Conservation (phyloP, 352 stramenopile species). For the Globisporangium canariense region DNA sequence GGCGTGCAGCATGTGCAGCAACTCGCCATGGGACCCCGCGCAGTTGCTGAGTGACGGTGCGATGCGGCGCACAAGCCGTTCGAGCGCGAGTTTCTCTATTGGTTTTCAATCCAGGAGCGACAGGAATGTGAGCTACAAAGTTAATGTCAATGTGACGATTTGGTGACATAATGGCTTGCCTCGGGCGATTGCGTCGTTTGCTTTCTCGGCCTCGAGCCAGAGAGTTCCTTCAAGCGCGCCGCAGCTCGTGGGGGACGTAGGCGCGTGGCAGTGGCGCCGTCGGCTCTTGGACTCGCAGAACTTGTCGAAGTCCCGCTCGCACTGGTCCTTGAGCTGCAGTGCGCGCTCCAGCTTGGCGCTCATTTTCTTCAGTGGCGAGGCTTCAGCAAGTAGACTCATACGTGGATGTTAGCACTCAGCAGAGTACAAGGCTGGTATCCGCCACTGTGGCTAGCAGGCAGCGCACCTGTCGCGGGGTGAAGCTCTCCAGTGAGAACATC, state of each 20-base stretch:
- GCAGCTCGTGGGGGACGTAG: slow-evolving; percentile 3
- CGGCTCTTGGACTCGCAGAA: slow-evolving; percentile 43
- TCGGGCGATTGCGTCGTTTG: slow-evolving; percentile 33
- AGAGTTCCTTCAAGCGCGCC: slow-evolving; percentile 12
- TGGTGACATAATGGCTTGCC: slow-evolving; percentile 17
- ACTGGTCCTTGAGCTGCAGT: slow-evolving; percentile 47
- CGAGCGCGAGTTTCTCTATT: slow-evolving; percentile 51
- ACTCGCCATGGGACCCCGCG: slow-evolving; percentile 46
- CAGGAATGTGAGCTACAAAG: neutral
- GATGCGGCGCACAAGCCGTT: slow-evolving; percentile 59
- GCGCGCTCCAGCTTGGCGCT: slow-evolving; percentile 55
- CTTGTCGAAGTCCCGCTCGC: slow-evolving; percentile 41
- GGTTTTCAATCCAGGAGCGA: too few relatives aligned
- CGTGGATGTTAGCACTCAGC: neutral
- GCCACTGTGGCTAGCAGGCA: neutral
- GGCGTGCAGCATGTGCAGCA: slow-evolving; percentile 52
- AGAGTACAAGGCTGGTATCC: neutral
- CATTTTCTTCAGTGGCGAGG: slow-evolving; percentile 16
- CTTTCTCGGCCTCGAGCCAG: slow-evolving; percentile 33
- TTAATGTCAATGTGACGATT: neutral
- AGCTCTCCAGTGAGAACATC: neutral
- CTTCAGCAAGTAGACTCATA: neutral
- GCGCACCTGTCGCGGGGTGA: neutral
- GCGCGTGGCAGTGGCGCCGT: slow-evolving; percentile 5
- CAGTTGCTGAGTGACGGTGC: slow-evolving; percentile 58